These are phyloP conservation scores for Moesziomyces parantarcticus DNA, from an alignment of 1,284 basidiomycete species.

Conservation along the genomic window DNA sequence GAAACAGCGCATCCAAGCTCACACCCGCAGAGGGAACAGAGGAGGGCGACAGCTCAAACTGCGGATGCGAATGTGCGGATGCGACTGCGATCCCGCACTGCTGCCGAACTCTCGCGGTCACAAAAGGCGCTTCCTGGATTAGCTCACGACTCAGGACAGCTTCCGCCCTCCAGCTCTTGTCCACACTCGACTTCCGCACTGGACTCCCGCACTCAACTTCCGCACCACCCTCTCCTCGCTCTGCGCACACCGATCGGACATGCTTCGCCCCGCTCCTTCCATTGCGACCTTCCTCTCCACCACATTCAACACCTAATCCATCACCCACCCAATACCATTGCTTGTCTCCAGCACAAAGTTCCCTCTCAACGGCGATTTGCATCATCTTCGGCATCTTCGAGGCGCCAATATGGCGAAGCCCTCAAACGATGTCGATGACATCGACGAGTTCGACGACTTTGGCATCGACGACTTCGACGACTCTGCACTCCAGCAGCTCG, in stretches of 20 bases:
- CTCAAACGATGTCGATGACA: constrained; percentile 43
- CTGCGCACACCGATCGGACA: constrained; percentile 1
- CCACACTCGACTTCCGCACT: constrained; percentile 10
- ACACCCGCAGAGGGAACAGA: no score
- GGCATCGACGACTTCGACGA: constrained; percentile 34
- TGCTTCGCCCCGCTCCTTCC: constrained; percentile 6
- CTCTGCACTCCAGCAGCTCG: constrained; percentile 23
- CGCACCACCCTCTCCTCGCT: not conserved
- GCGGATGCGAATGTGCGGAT: no score
- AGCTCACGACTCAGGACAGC: not conserved
- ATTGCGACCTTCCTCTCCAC: not conserved
- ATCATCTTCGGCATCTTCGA: not conserved
- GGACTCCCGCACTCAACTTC: constrained; percentile 6
- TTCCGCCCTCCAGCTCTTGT: not conserved
- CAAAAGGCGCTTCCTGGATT: no score
- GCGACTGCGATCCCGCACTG: no score
- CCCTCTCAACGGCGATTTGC: not conserved
- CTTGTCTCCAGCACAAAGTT: not conserved
- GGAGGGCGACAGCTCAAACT: no score
- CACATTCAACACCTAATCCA: not conserved
- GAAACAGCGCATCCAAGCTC: not conserved
- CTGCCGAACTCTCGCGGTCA: no score
- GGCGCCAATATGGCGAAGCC: constrained; percentile 15
- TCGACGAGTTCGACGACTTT: constrained; percentile 53
- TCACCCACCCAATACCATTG: not conserved